Evolutionary conservation across 495 filamentous ascomycete genomes (phyloP), one percentile per base, ranked within the genome.

Genomic region (Platismatia glauca): DNA sequence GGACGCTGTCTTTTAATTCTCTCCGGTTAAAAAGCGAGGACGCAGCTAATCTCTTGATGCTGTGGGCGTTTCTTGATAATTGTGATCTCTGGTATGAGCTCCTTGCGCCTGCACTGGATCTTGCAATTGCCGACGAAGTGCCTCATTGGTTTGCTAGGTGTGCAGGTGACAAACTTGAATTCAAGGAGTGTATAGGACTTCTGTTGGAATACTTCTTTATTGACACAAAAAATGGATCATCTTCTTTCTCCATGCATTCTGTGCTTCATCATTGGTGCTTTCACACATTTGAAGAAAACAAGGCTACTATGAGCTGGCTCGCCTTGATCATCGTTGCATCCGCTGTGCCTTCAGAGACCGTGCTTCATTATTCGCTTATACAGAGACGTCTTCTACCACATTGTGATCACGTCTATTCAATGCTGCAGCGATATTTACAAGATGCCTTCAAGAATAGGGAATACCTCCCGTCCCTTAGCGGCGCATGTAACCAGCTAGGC

Each of bases 201-300:
- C 55, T 57, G 33, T 57, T 18, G 33, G 55, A 57, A n/a, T 38
- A 57, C 55, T 34, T 29, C 55, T 57, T 57, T 11, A 57, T 57
- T 57, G 55, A 57, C 20, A 18, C 29, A n/a, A 34, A 35, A 34
- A 38, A 1, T n/a, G 71, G 69, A 61, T 72, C 71, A 50, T 15
- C 46, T 64, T 71, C 72, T 29, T 75, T 74, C 71, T 68, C 71
- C 31, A 71, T 75, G 58, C 73, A 75, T 68, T 59, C 66, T 55
- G 74, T 71, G 41, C 67, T 76, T 62, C 73, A 76, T 58, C 67
- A 69, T 27, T 76, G 72, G 74, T 43, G 41, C 41, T 43, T 43
- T 20, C 41, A 43, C 41, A 43, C 41, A 43, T 20, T 43, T 63
- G 22, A 72, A 64, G 62, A 55, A 56, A 31, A 38, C 33, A 33